Evolutionary conservation across 352 stramenopile genomes (phyloP).

Genomic region (Phytophthora europaea): DNA sequence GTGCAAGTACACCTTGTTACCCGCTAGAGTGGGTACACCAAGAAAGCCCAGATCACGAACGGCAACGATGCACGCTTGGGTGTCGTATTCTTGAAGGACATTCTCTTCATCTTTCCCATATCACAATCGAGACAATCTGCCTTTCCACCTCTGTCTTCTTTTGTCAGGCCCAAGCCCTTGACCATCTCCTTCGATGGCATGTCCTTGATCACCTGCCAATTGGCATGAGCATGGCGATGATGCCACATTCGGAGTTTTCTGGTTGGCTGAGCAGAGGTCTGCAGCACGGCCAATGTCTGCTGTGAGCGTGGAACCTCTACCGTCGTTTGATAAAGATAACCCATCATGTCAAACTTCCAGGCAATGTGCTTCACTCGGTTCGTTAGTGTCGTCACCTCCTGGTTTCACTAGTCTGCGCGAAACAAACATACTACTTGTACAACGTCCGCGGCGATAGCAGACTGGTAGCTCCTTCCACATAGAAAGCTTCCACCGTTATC

Average conservation of each 20-base stretch:
- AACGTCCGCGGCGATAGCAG: neutral
- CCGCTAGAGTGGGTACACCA: no score
- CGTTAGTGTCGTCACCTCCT: neutral
- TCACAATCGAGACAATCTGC: neutral
- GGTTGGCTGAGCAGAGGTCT: neutral
- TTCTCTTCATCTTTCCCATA: neutral
- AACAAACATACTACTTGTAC: neutral
- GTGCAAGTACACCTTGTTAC: no score
- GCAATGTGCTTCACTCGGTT: neutral
- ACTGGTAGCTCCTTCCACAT: neutral
- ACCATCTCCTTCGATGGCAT: neutral
- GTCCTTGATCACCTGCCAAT: neutral
- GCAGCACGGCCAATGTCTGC: neutral
- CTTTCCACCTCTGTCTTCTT: neutral
- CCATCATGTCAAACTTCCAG: neutral
- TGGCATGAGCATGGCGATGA: neutral
- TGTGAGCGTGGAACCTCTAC: neutral
- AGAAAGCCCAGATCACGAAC: no score
- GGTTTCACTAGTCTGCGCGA: neutral
- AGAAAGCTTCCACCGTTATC: neutral
- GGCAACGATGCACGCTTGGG: no score
- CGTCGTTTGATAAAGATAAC: neutral
- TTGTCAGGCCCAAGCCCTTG: neutral
- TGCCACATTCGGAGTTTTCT: neutral
- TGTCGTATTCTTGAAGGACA: neutral